Base-by-base conservation (phyloP, 345 rosid species). In the Cardamine occulta region DNA sequence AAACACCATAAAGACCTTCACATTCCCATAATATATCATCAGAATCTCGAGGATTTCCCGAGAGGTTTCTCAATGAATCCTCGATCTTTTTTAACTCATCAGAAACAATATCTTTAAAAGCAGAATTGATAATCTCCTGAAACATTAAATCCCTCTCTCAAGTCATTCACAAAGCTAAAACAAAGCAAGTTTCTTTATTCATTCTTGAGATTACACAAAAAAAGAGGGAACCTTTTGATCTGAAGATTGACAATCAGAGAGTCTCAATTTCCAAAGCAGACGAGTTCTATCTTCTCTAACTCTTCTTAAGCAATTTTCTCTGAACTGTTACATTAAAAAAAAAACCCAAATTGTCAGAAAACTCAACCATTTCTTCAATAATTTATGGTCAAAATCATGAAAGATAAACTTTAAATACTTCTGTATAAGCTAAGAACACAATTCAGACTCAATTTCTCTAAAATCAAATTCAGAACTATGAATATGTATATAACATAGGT, bases 21-120 rank as follows among this genome's bases (percentile, higher is more conserved):
- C 90, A 95, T 74, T 95, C 97, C 97, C 99, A 95, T 19, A 95
- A 72, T 49, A 77, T 74, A 80, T 92, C 97, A 79, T 63, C 74
- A 9, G 55, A 74, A 53, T 80, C 77, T 9, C 65, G 29, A 42
- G 53, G 28, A 28, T 63, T 48, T 47, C 75, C 73, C 4, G 59
- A 62, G 28, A 39, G 26, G 47, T 77, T 78, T 64, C 76, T 66
- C 2, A 92, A 84, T 2, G 83, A 74, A 70, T 80, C 77, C 72
- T 84, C 81, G 6, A 95, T 68, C 72, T 83, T 90, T 64, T 87
- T 74, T 35, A 92, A 73, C 71, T 95, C 98, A 82, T 87, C 89
- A 42, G 82, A 83, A 61, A 92, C 88, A 72, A 92, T 95, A 55
- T 85, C 88, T 63, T 80, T 78, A 69, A 90, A 88, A 48, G 97